Evolutionary conservation across 805 yeast species (phyloP).

Genomic region (Candida namnaoensis): DNA sequence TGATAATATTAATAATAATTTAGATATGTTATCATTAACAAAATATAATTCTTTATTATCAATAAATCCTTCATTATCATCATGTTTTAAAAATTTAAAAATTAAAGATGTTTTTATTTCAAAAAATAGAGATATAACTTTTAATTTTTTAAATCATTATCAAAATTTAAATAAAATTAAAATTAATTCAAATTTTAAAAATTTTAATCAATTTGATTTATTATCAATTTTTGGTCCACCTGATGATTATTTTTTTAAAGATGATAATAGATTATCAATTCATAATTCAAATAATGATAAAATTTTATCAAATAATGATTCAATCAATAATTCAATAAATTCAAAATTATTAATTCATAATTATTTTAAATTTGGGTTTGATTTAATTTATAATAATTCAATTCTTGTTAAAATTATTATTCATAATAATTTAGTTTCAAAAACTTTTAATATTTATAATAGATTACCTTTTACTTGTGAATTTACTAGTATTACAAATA

Average conservation of each 20-base stretch:
- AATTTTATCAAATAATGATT: neutral
- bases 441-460: conserved; percentile 47
- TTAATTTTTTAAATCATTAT: conserved; percentile 19
- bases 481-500: neutral
- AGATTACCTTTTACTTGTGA: conserved; percentile 32
- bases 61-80: no score
- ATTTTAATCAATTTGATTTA: conserved; percentile 40
- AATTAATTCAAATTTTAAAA: conserved; percentile 23
- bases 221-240: conserved; percentile 46
- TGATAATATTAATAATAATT: no score
- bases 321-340: neutral
- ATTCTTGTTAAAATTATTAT: conserved; percentile 35
- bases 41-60: no score
- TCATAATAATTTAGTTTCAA: conserved; percentile 44
- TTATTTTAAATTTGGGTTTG: conserved; percentile 47
- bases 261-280: conserved; percentile 31
- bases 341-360: conserved; percentile 37
- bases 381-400: conserved; percentile 30
- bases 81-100: no score
- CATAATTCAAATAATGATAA: conserved; percentile 17
- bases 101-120: no score
- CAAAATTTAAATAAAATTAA: conserved; percentile 5
- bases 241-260: conserved; percentile 38
- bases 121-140: conserved; percentile 8
- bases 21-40: no score